Evolutionary conservation across 371 early-diverging fungal species (phyloP), one percentile per base, ranked within the genome.

Genomic region (Apophysomyces ossiformis): DNA sequence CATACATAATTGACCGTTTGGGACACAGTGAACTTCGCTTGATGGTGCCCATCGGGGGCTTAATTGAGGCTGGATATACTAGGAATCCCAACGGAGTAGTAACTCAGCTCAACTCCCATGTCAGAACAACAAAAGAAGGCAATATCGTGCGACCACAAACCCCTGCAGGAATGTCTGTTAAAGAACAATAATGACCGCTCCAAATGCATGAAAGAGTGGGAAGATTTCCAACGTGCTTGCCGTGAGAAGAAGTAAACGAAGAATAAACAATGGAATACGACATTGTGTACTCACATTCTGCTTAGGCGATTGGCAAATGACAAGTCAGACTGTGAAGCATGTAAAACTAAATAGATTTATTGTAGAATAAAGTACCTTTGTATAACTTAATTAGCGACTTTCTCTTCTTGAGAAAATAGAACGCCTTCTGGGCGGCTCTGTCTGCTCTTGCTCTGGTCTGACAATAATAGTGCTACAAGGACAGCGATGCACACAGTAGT

Each of bases 181-280:
- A 77, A 69, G 37, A 85, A 88, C 68, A 77, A 79, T 46, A 86
- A 86, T 57, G 85, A 89, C 45, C 78, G 83, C 26, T 69, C 77
- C 37, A 85, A 85, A 67, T 89, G 90, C 45, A 59, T 79, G 47
- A 83, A 87, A 46, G 90, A 89, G 75, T 86, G 88, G 88, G 71
- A 82, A 26, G 89, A 85, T 37, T 89, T 89, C 61, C 80, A 83
- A 65, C 69, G 69, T 5, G 84, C 83, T 8, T 89, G 89, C 38
- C 67, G 65, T 26, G 62, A 67, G 44, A 69, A 73, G 61, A 69
- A 64, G 67, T 69, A 69, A 64, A 43, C 1, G 18, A 18, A 56
- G 26, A 36, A 60, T 26, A 36, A 18, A 58, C n/a, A 45, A 6
- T 26, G 2, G 16, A 16, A n/a, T 54, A n/a, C n/a, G 39, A 21